Percentiles rank a stretch among this genome's conserved stretches.
phyloP scores from a whole-genome alignment of 805 yeast genomes.

The Pichia insulana region DNA sequence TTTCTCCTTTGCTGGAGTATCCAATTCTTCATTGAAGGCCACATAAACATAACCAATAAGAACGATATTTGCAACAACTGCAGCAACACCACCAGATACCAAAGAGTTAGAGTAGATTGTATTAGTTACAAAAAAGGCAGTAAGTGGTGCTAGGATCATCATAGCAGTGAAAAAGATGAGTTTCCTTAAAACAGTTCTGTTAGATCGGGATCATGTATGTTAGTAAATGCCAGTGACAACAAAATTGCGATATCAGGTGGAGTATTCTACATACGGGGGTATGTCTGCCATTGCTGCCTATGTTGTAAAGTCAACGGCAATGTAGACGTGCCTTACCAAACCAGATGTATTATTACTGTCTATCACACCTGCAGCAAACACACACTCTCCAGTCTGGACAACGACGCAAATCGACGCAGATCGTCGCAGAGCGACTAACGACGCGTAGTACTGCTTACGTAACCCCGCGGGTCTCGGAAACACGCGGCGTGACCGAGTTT shows the following conservation, averaged over 20 bases:
- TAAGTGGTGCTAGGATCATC: slow-evolving; percentile 62
- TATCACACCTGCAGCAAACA: neutral
- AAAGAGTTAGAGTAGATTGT: slow-evolving; percentile 40
- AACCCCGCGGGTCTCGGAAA: neutral
- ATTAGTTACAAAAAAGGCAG: slow-evolving; percentile 44
- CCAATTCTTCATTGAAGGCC: slow-evolving; percentile 60
- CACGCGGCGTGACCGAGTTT: no score
- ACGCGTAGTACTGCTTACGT: neutral
- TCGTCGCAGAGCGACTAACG: no score
- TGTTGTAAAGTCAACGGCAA: no score
- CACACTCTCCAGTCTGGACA: neutral
- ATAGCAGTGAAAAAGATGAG: slow-evolving; percentile 67
- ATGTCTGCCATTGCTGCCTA: slow-evolving; percentile 27
- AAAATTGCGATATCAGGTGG: no score
- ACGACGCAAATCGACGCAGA: neutral
- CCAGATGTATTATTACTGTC: neutral
- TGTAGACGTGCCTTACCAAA: no score
- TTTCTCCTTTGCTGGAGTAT: slow-evolving; percentile 28
- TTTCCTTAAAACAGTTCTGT: slow-evolving; percentile 55
- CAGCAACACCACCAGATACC: slow-evolving; percentile 74
- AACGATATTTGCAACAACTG: slow-evolving; percentile 65
- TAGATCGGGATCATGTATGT: neutral
- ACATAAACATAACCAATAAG: slow-evolving; percentile 63
- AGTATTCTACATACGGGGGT: slow-evolving; percentile 25
- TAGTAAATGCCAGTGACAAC: neutral